Evolutionary conservation across 1,284 basidiomycete species (phyloP).

Genomic region (Tylopilus orsonianus): DNA sequence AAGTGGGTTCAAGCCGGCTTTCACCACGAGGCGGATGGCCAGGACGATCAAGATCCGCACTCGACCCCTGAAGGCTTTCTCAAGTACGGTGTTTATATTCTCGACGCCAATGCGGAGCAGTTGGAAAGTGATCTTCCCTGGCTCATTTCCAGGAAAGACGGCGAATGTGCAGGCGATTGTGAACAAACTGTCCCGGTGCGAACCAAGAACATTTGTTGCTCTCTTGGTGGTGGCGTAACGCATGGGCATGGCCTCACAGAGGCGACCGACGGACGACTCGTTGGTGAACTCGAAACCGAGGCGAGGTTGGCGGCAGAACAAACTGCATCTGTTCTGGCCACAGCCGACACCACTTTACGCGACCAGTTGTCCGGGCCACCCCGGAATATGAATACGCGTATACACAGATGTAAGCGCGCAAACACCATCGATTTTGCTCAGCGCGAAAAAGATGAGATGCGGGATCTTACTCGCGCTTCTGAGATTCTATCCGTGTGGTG

Average conservation of each 20-base stretch:
- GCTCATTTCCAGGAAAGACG: conserved; percentile 31
- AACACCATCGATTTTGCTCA: conserved; percentile 74
- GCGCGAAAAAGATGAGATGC: conserved; percentile 88
- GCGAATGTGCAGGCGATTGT: conserved; percentile 24
- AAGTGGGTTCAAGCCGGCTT: conserved; percentile 25
- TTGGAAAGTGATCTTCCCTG: conserved; percentile 30
- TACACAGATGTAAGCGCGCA: conserved; percentile 33
- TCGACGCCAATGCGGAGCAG: conserved; percentile 43
- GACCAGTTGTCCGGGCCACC: conserved; percentile 1
- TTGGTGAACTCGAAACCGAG: conserved; percentile 27
- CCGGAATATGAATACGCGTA: conserved; percentile 12
- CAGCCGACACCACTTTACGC: neutral
- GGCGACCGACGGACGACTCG: conserved; percentile 20
- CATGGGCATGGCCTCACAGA: conserved; percentile 25
- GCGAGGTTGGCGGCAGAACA: conserved; percentile 14
- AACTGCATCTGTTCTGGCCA: neutral
- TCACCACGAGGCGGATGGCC: conserved; percentile 5
- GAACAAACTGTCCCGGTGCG: conserved; percentile 5
- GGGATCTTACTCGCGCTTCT: conserved; percentile 79
- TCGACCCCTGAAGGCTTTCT: conserved; percentile 38
- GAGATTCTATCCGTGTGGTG: conserved; percentile 63
- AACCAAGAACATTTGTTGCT: neutral
- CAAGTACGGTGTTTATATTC: conserved; percentile 63
- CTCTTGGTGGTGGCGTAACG: conserved; percentile 2
- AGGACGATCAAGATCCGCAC: conserved; percentile 20